Conservation (phyloP, 495 filamentous ascomycete genomes). For the Podospora anserina region DNA sequence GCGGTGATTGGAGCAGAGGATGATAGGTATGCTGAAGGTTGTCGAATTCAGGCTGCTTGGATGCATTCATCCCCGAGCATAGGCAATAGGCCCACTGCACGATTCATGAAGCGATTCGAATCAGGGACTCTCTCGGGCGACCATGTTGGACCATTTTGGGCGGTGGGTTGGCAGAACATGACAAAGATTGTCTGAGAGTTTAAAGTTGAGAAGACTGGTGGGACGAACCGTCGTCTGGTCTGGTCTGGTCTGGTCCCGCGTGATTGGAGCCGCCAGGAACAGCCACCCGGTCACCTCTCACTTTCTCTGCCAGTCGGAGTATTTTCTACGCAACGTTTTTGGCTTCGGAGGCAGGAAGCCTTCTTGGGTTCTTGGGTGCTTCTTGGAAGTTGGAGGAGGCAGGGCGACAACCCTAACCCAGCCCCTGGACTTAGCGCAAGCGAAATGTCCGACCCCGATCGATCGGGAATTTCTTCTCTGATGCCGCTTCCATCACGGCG, state of each 20-base stretch:
- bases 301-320: too few species aligned
- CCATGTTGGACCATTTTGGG: neutral
- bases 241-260: too few species aligned
- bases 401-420: neutral
- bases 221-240: too few species aligned
- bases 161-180: neutral
- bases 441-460: neutral
- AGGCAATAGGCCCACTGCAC: neutral
- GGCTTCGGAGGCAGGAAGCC: too few species aligned
- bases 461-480: neutral
- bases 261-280: neutral
- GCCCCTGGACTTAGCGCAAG: neutral
- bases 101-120: slow-evolving; percentile 5
- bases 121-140: neutral
- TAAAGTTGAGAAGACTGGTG: neutral
- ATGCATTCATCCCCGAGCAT: neutral
- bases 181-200: neutral
- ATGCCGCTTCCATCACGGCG: neutral
- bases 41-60: neutral
- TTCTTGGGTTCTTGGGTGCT: too few species aligned
- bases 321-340: too few species aligned
- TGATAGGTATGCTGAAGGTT: neutral
- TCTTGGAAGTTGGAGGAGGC: too few species aligned
- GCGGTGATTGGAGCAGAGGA: neutral
- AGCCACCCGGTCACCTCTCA: neutral